These are phyloP conservation scores for Capronia coronata DNA, from an alignment of 2,329 filamentous ascomycete species.

Conservation along the genomic window DNA sequence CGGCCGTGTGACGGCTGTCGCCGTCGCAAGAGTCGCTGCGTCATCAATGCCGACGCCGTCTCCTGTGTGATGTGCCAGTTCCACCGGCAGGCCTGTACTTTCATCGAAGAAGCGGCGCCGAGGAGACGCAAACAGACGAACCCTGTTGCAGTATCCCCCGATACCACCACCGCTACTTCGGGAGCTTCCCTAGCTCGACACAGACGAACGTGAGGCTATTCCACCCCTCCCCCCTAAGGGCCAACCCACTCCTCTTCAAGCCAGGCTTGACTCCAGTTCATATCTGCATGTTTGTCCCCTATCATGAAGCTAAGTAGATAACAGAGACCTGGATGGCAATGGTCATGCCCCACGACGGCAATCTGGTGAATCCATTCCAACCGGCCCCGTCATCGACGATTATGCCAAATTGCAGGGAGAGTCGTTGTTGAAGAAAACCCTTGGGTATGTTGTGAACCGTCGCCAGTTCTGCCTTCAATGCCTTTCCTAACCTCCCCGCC, in stretches of 20 bases:
- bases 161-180: constrained; percentile 12
- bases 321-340: constrained; percentile 26
- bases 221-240: constrained; percentile 14
- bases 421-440: constrained; percentile 26
- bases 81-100: constrained; percentile 28
- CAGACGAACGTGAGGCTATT: constrained; percentile 22
- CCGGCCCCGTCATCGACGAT: constrained; percentile 21
- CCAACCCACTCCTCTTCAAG: background rate
- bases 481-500: constrained; percentile 13
- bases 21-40: constrained; percentile 27
- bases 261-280: constrained; percentile 1
- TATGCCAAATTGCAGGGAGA: constrained; percentile 25
- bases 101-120: constrained; percentile 26
- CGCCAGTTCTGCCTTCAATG: constrained; percentile 7
- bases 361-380: constrained; percentile 21
- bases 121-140: constrained; percentile 22
- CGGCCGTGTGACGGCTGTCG: constrained; percentile 28
- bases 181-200: constrained; percentile 20
- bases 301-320: constrained; percentile 24
- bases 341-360: constrained; percentile 21
- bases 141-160: constrained; percentile 4
- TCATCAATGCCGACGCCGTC: constrained; percentile 18
- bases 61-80: constrained; percentile 25
- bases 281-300: constrained; percentile 9
- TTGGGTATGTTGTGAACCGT: constrained; percentile 22